Conservation (phyloP, 495 filamentous ascomycete genomes). For the Aspergillus diversus region DNA sequence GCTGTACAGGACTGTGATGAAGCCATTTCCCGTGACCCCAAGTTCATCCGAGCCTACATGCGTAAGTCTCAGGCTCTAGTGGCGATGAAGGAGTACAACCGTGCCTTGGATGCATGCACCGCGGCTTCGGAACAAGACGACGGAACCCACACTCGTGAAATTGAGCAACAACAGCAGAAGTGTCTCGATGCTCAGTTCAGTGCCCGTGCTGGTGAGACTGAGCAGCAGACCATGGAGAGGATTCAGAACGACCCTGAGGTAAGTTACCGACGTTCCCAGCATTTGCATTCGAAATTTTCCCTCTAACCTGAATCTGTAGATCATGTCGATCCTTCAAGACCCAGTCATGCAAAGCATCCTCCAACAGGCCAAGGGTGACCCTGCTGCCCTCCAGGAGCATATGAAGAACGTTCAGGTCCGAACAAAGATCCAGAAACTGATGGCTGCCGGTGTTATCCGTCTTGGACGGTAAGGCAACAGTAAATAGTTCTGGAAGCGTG, state of each 20-base stretch:
- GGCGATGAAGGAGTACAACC: slow-evolving; percentile 97
- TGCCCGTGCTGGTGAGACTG: slow-evolving; percentile 89
- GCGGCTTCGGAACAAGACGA: slow-evolving; percentile 80
- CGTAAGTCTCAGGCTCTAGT: slow-evolving; percentile 92
- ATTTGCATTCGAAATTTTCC: slow-evolving; percentile 5
- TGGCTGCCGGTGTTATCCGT: slow-evolving; percentile 89
- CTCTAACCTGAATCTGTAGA: slow-evolving; percentile 56
- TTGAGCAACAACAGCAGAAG: slow-evolving; percentile 93
- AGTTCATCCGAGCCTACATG: slow-evolving; percentile 94
- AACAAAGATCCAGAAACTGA: slow-evolving; percentile 87
- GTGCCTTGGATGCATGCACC: slow-evolving; percentile 84
- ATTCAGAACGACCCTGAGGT: slow-evolving; percentile 93
- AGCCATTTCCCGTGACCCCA: slow-evolving; percentile 86
- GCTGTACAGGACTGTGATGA: slow-evolving; percentile 91
- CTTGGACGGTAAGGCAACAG: slow-evolving; percentile 58
- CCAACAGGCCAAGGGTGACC: slow-evolving; percentile 92
- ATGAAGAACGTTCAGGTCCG: slow-evolving; percentile 89
- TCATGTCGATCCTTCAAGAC: slow-evolving; percentile 88
- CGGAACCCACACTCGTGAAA: slow-evolving; percentile 80
- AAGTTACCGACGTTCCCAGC: slow-evolving; percentile 35
- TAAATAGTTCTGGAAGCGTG: background rate
- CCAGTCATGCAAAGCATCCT: slow-evolving; percentile 98
- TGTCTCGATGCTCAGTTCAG: slow-evolving; percentile 88
- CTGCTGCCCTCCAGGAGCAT: slow-evolving; percentile 89
- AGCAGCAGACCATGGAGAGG: slow-evolving; percentile 92